These are phyloP conservation scores for Santalum album DNA, from an alignment of 164 flowering plant genomes.

Conservation along the genomic window DNA sequence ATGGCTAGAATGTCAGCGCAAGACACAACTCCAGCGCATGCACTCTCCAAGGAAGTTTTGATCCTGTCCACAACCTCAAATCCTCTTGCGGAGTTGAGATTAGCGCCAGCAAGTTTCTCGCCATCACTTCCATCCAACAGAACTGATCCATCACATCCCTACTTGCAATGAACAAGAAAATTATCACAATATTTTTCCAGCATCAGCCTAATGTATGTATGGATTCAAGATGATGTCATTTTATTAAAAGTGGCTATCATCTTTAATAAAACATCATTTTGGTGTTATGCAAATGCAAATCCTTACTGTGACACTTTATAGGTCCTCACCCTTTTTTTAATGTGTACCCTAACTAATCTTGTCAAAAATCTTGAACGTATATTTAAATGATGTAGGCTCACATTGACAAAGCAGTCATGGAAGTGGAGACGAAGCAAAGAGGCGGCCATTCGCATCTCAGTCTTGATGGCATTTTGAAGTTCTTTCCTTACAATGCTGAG, in stretches of 20 bases:
- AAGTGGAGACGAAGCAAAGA: conserved; percentile 80
- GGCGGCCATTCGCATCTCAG: conserved; percentile 68
- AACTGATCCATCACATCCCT: conserved; percentile 85
- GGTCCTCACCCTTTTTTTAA: no score
- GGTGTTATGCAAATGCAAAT: no score
- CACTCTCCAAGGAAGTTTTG: conserved; percentile 56
- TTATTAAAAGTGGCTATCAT: no score
- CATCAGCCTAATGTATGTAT: no score
- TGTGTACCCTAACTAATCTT: no score
- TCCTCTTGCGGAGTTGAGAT: conserved; percentile 58
- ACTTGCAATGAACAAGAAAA: background rate
- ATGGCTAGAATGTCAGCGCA: conserved; percentile 83
- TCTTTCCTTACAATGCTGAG: conserved; percentile 2
- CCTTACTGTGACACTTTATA: no score
- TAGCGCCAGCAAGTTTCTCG: conserved; percentile 55
- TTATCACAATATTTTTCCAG: background rate
- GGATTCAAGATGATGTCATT: no score
- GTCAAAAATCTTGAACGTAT: no score
- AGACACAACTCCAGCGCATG: conserved; percentile 64
- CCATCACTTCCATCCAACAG: conserved; percentile 54
- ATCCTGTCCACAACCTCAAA: conserved; percentile 64
- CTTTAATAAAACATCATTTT: no score
- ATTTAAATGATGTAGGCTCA: no score
- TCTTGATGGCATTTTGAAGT: conserved; percentile 39
- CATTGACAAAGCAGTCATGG: conserved; percentile 92